Conservation (phyloP, 176 grass and related monocot species). For the Raddia distichophylla region DNA sequence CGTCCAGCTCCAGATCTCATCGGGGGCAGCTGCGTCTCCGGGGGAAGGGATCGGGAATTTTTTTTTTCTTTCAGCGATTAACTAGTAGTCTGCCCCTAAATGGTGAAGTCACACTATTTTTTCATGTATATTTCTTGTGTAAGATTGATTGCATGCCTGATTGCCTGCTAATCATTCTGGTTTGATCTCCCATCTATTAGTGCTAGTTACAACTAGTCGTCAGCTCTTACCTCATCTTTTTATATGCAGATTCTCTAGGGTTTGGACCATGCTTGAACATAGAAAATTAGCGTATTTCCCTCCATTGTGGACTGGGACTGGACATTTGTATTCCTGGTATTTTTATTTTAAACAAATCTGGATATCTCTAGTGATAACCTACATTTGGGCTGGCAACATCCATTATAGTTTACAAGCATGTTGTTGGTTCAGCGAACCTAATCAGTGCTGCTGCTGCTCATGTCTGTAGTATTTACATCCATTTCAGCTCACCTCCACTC, state of each 20-base stretch:
- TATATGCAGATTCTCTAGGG: neutral
- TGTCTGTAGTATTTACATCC: neutral
- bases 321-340: neutral
- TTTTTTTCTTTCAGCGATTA: neutral
- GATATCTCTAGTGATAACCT: neutral
- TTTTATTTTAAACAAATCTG: neutral
- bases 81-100: too few species aligned
- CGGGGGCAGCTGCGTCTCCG: neutral
- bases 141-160: too few species aligned
- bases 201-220: neutral
- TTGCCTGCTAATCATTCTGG: neutral
- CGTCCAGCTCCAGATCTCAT: neutral
- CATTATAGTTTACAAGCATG: neutral
- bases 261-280: neutral
- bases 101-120: too few species aligned
- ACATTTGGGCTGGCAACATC: neutral
- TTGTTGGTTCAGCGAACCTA: neutral
- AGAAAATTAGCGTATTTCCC: neutral
- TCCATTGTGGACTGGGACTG: neutral
- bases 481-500: constrained; percentile 20
- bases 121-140: neutral
- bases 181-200: neutral
- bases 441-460: neutral
- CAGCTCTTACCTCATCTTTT: neutral
- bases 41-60: neutral